A percentile compares a stretch with the other conserved stretches of the same genome.
These are phyloP conservation scores for Diplodia corticola DNA, from an alignment of 2,329 filamentous ascomycete species.

Conservation along the genomic window DNA sequence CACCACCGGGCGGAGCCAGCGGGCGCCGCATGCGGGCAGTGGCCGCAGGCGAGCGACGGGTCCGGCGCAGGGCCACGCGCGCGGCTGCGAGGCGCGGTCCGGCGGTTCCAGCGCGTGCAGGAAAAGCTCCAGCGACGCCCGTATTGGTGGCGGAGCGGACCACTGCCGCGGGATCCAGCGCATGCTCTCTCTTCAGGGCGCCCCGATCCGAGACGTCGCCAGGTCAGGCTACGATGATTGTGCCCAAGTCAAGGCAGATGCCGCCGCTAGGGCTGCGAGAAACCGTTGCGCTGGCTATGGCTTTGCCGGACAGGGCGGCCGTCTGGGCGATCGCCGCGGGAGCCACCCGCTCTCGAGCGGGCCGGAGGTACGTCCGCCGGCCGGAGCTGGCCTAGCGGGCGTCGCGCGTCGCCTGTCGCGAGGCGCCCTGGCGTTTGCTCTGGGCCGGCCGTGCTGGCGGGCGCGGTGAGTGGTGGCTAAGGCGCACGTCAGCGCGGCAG, in stretches of 20 bases:
- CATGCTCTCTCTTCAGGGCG: constrained; percentile 3
- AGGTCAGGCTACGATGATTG: background rate
- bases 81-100: background rate
- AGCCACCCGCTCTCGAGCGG: background rate
- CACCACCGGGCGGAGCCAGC: background rate
- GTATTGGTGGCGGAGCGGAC: constrained; percentile 8
- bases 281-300: constrained; percentile 4
- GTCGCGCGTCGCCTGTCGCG: background rate
- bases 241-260: background rate
- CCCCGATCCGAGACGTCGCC: background rate
- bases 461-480: too few species aligned
- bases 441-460: background rate
- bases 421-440: background rate
- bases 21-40: too few species aligned
- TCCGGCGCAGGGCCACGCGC: background rate
- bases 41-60: background rate
- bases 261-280: background rate
- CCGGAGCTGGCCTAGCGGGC: background rate
- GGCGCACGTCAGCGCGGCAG: constrained; percentile 12
- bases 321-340: constrained; percentile 1
- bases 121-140: background rate
- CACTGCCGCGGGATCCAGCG: background rate
- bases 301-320: background rate
- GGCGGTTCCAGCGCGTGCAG: background rate
- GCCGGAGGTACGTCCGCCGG: constrained; percentile 1